Evolutionary conservation across 352 stramenopile genomes (phyloP).

Genomic region (Thalassiosira livingstoniorum): DNA sequence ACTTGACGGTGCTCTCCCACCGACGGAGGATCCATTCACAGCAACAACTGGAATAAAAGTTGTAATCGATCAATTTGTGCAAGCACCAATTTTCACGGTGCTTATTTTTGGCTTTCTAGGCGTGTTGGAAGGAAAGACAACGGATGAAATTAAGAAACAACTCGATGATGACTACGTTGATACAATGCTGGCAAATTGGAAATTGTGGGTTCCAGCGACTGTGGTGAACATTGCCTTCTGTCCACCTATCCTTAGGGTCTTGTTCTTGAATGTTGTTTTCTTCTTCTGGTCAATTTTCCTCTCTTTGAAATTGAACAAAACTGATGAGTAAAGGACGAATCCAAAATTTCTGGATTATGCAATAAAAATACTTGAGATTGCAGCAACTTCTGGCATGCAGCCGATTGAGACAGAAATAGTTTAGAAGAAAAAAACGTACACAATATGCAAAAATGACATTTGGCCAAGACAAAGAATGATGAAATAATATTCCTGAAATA

Average conservation of each 20-base stretch:
- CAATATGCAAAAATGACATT: no score
- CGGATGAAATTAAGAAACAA: constrained; percentile 78
- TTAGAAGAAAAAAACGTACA: no score
- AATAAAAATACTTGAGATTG: no score
- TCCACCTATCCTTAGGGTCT: constrained; percentile 81
- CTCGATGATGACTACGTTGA: constrained; percentile 85
- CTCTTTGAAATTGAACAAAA: constrained; percentile 82
- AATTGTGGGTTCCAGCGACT: constrained; percentile 83
- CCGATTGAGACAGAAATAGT: no score
- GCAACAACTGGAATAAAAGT: constrained; percentile 84
- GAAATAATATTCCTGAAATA: no score
- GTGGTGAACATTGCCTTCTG: constrained; percentile 87
- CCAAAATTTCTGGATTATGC: no score
- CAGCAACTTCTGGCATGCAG: no score
- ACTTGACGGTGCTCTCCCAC: constrained; percentile 86
- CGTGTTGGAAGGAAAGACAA: constrained; percentile 81
- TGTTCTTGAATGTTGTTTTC: constrained; percentile 87
- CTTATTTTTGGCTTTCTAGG: constrained; percentile 86
- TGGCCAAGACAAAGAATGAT: no score
- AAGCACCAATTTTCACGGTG: constrained; percentile 88
- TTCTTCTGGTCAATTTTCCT: constrained; percentile 87
- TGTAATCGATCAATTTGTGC: constrained; percentile 87
- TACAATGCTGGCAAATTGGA: constrained; percentile 85
- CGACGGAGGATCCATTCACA: constrained; percentile 84
- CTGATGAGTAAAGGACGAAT: constrained; percentile 48